Evolutionary conservation across 345 rosid genomes (phyloP).

Genomic region (Euclidium syriacum): DNA sequence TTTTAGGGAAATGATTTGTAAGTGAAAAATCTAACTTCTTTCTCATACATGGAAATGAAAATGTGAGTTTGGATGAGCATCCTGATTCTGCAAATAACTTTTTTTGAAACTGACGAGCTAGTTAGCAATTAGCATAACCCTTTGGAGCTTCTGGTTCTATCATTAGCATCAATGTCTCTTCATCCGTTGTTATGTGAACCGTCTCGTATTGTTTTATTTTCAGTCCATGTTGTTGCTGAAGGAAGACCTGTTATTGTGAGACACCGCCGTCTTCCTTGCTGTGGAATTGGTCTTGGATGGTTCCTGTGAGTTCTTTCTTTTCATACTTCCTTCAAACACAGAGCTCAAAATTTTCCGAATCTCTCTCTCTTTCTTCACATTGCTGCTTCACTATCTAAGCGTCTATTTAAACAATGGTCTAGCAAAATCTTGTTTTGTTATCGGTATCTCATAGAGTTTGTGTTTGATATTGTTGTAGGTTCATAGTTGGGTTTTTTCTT

Average conservation of each 20-base stretch:
- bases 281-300: constrained; percentile 90
- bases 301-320: constrained; percentile 53
- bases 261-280: constrained; percentile 75
- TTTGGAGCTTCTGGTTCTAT: not conserved
- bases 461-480: constrained; percentile 40
- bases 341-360: not conserved
- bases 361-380: not conserved
- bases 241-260: constrained; percentile 76
- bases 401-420: not conserved
- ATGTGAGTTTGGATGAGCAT: not conserved
- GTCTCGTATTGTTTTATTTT: not conserved
- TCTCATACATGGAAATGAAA: not conserved
- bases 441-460: not conserved
- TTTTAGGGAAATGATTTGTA: not conserved
- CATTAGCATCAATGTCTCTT: not conserved
- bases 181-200: not conserved
- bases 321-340: not conserved
- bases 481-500: constrained; percentile 79
- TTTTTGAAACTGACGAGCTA: not conserved
- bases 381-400: not conserved
- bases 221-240: constrained; percentile 82
- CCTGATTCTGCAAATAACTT: too few species aligned
- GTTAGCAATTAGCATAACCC: not conserved
- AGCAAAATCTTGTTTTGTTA: not conserved
- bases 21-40: not conserved